Conservation (phyloP, 2,329 filamentous ascomycete genomes). For the Aspergillus viridinutans region DNA sequence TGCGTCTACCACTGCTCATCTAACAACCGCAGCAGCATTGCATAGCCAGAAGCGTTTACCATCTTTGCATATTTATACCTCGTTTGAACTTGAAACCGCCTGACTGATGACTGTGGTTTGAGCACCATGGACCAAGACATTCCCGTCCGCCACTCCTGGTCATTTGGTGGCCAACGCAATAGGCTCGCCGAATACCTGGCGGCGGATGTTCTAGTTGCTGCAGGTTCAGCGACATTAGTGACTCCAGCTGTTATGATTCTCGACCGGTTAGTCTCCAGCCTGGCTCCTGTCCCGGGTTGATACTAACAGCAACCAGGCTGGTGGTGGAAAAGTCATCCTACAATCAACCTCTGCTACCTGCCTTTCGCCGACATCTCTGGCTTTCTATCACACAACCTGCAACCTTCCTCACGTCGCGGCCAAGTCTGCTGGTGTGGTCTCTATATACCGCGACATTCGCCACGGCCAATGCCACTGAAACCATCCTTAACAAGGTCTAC, state of each 20-base stretch:
- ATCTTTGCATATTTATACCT: neutral
- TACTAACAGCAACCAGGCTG: constrained; percentile 28
- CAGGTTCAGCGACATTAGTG: constrained; percentile 66
- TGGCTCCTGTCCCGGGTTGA: neutral
- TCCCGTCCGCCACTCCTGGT: constrained; percentile 18
- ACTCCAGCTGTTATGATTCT: constrained; percentile 79
- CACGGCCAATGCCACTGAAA: constrained; percentile 82
- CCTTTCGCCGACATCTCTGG: constrained; percentile 31
- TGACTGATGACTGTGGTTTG: neutral
- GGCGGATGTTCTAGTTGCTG: constrained; percentile 63
- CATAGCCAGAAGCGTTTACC: neutral
- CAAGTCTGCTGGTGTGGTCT: constrained; percentile 39
- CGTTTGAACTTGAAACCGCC: neutral
- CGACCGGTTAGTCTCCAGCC: constrained; percentile 60
- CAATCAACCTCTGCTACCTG: constrained; percentile 29
- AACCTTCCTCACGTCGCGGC: constrained; percentile 37
- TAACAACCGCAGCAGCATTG: neutral
- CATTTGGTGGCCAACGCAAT: constrained; percentile 28
- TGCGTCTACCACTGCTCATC: neutral
- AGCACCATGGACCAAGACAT: constrained; percentile 25
- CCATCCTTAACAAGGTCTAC: constrained; percentile 58
- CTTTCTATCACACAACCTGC: constrained; percentile 36
- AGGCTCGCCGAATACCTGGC: constrained; percentile 45
- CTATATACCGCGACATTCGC: constrained; percentile 83
- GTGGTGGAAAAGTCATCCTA: constrained; percentile 41